Evolutionary conservation across 2,329 filamentous ascomycete species (phyloP).

Genomic region (Phialemonium atrogriseum): DNA sequence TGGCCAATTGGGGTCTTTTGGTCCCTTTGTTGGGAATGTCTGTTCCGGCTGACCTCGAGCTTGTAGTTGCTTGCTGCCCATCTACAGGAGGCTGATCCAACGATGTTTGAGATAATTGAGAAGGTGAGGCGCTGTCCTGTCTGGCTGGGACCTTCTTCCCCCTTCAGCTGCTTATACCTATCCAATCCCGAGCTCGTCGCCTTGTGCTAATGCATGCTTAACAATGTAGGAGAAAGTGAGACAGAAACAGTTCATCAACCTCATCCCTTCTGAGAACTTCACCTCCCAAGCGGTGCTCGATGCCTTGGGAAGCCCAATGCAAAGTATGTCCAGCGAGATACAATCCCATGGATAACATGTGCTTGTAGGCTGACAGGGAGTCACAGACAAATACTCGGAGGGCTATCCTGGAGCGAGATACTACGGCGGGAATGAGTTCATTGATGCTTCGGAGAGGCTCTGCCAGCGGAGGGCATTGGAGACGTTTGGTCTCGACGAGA

Average conservation of each 20-base stretch:
- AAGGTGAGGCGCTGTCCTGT: conserved; percentile 48
- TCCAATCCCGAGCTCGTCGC: too few relatives aligned
- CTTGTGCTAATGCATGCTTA: too few relatives aligned
- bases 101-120: conserved; percentile 82
- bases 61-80: conserved; percentile 71
- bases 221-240: conserved; percentile 73
- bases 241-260: conserved; percentile 97
- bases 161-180: neutral
- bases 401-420: conserved; percentile 94
- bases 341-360: conserved; percentile 5
- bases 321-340: conserved; percentile 51
- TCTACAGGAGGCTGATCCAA: conserved; percentile 77
- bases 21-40: neutral
- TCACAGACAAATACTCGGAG: conserved; percentile 89
- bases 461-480: conserved; percentile 87
- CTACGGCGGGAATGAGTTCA: conserved; percentile 95
- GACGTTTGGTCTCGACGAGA: conserved; percentile 72
- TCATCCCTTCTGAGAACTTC: conserved; percentile 94
- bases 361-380: conserved; percentile 21
- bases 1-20: neutral
- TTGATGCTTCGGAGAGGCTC: conserved; percentile 79
- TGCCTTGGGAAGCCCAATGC: conserved; percentile 88
- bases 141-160: neutral
- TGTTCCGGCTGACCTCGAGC: conserved; percentile 8
- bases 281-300: conserved; percentile 89